These are phyloP conservation scores for Paramicrosporidium saccamoebae DNA, from an alignment of 371 early-diverging fungal species.

Conservation along the genomic window DNA sequence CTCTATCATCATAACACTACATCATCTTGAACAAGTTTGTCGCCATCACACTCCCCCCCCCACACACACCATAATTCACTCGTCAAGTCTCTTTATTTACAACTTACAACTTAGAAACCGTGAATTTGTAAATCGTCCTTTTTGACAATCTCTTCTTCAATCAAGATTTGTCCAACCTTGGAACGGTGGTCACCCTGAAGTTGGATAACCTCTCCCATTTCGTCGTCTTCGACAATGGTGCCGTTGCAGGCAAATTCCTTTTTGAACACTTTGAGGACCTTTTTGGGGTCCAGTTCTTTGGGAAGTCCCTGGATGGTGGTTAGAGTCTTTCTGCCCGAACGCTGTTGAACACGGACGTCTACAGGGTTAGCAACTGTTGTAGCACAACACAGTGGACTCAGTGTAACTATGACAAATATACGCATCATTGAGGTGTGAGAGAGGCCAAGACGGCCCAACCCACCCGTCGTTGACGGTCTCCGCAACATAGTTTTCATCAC, in stretches of 20 bases:
- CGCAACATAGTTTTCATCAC: no score
- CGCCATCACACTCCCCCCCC: no score
- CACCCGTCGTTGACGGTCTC: no score
- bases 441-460: no score
- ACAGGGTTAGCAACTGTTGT: slow-evolving; percentile 1
- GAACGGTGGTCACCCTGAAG: slow-evolving; percentile 76
- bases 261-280: slow-evolving; percentile 71
- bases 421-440: slow-evolving; percentile 5
- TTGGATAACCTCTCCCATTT: slow-evolving; percentile 60
- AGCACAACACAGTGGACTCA: slow-evolving; percentile 6
- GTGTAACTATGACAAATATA: slow-evolving; percentile 27
- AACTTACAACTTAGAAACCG: slow-evolving; percentile 90
- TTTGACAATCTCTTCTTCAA: slow-evolving; percentile 31
- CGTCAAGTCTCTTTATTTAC: no score
- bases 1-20: no score
- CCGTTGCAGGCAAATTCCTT: slow-evolving; percentile 92
- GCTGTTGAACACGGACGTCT: slow-evolving; percentile 88
- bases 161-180: slow-evolving; percentile 44
- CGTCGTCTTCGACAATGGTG: slow-evolving; percentile 59
- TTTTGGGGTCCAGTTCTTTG: slow-evolving; percentile 45
- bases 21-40: no score
- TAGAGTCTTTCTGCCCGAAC: slow-evolving; percentile 83
- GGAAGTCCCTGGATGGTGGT: slow-evolving; percentile 79
- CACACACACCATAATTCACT: no score
- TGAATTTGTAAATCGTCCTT: slow-evolving; percentile 65